phyloP scores from a whole-genome alignment of 2,329 filamentous ascomycete genomes.

The Clarireedia paspali region DNA sequence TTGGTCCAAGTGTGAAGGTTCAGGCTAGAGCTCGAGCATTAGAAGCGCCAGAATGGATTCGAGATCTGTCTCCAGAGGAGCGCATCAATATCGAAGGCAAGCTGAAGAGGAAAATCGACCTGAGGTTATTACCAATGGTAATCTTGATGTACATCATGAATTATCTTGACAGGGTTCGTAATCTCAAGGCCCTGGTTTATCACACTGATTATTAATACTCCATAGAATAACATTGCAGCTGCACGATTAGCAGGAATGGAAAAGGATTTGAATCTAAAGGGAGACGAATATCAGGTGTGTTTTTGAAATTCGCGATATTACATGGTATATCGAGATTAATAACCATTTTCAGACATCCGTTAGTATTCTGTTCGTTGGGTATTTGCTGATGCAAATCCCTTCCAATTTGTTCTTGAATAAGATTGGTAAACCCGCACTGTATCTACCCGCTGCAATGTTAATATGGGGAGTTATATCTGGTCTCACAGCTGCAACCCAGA shows the following conservation, averaged over 20 bases:
- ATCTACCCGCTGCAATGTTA: slow-evolving; percentile 41
- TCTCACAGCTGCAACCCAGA: slow-evolving; percentile 39
- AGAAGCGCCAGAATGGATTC: slow-evolving; percentile 29
- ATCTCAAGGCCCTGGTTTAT: too few species aligned
- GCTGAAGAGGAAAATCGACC: slow-evolving; percentile 57
- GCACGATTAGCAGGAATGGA: slow-evolving; percentile 44
- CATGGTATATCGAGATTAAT: not conserved
- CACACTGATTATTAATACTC: not conserved
- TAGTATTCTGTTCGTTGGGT: slow-evolving; percentile 33
- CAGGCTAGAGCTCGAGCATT: not conserved
- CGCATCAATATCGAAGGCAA: slow-evolving; percentile 44
- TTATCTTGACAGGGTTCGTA: slow-evolving; percentile 42
- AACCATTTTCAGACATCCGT: slow-evolving; percentile 31
- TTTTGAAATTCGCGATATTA: not conserved
- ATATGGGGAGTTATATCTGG: slow-evolving; percentile 44
- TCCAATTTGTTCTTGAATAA: slow-evolving; percentile 42
- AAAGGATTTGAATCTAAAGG: slow-evolving; percentile 34
- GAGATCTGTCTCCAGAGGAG: slow-evolving; percentile 43
- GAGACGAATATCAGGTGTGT: slow-evolving; percentile 35
- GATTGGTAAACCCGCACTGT: slow-evolving; percentile 40
- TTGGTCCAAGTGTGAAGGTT: not conserved
- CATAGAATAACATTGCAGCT: slow-evolving; percentile 46
- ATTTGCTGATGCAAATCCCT: slow-evolving; percentile 37
- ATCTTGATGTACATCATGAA: slow-evolving; percentile 67
- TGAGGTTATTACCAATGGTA: slow-evolving; percentile 56